phyloP scores from a whole-genome alignment of 2,329 filamentous ascomycete genomes.

The Hypoxylon sp. region DNA sequence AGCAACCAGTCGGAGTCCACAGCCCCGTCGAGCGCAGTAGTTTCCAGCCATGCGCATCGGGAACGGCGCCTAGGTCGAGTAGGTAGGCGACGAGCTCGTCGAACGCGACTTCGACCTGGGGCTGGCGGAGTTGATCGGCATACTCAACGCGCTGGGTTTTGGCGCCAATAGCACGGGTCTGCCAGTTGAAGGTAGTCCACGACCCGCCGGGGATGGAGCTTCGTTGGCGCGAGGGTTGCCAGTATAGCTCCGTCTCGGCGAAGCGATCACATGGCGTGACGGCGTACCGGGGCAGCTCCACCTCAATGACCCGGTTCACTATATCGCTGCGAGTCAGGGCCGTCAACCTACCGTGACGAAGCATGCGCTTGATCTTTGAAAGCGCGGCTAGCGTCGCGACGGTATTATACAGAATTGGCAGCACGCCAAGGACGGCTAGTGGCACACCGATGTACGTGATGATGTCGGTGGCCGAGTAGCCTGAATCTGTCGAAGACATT shows the following conservation, averaged over 20 bases:
- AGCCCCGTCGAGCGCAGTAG: slow-evolving; percentile 68
- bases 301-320: slow-evolving; percentile 75
- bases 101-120: slow-evolving; percentile 67
- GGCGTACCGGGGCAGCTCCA: slow-evolving; percentile 74
- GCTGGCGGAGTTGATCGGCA: slow-evolving; percentile 66
- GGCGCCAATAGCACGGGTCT: slow-evolving; percentile 70
- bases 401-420: slow-evolving; percentile 76
- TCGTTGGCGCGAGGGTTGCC: slow-evolving; percentile 65
- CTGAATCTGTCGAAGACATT: slow-evolving; percentile 33
- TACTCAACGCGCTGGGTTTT: slow-evolving; percentile 75
- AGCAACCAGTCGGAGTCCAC: slow-evolving; percentile 72
- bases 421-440: slow-evolving; percentile 69
- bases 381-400: slow-evolving; percentile 70
- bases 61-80: slow-evolving; percentile 72
- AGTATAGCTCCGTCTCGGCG: slow-evolving; percentile 67
- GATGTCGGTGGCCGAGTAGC: slow-evolving; percentile 59
- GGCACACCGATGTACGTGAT: slow-evolving; percentile 71
- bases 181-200: slow-evolving; percentile 77
- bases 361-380: slow-evolving; percentile 70
- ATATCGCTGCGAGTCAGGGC: slow-evolving; percentile 73
- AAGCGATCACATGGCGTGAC: slow-evolving; percentile 72
- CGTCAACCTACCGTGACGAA: slow-evolving; percentile 68
- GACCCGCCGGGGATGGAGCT: slow-evolving; percentile 70
- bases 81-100: slow-evolving; percentile 73
- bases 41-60: slow-evolving; percentile 70